Conservation (phyloP, 2,329 filamentous ascomycete genomes). For the Aspergillus udagawae region DNA sequence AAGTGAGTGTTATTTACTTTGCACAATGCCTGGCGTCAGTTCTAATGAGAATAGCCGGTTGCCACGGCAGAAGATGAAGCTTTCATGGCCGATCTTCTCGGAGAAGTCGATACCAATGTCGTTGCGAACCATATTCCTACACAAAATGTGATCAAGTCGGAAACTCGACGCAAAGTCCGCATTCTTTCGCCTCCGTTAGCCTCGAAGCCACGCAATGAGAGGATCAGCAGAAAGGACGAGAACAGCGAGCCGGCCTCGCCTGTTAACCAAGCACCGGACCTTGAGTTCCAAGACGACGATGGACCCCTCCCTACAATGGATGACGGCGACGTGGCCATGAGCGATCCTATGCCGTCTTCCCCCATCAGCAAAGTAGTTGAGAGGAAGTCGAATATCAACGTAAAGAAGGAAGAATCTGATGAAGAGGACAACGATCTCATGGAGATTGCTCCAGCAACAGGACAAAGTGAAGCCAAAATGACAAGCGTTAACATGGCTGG, state of each 20-base stretch:
- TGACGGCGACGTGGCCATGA: constrained; percentile 78
- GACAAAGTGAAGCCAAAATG: constrained; percentile 57
- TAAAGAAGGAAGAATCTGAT: constrained; percentile 64
- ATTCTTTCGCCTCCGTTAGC: constrained; percentile 70
- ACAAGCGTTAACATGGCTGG: constrained; percentile 81
- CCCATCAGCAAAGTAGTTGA: constrained; percentile 75
- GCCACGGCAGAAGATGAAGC: constrained; percentile 84
- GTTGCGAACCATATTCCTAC: constrained; percentile 52
- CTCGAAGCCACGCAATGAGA: constrained; percentile 54
- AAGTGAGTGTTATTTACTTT: constrained; percentile 51
- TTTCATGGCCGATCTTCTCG: constrained; percentile 80
- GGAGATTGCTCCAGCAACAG: constrained; percentile 76
- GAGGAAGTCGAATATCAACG: constrained; percentile 56
- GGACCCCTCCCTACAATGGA: constrained; percentile 55
- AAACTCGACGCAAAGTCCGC: constrained; percentile 72
- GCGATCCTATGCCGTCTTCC: constrained; percentile 80
- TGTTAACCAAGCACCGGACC: constrained; percentile 34
- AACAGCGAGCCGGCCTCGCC: constrained; percentile 45
- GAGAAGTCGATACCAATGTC: constrained; percentile 78
- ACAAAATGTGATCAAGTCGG: constrained; percentile 66
- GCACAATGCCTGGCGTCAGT: constrained; percentile 4
- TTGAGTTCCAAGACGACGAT: constrained; percentile 51
- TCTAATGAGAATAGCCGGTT: constrained; percentile 51
- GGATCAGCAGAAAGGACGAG: constrained; percentile 41
- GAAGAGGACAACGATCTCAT: constrained; percentile 77